These are phyloP conservation scores for Flaveria ramosissima DNA, from an alignment of 129 eudicot species.

Conservation along the genomic window DNA sequence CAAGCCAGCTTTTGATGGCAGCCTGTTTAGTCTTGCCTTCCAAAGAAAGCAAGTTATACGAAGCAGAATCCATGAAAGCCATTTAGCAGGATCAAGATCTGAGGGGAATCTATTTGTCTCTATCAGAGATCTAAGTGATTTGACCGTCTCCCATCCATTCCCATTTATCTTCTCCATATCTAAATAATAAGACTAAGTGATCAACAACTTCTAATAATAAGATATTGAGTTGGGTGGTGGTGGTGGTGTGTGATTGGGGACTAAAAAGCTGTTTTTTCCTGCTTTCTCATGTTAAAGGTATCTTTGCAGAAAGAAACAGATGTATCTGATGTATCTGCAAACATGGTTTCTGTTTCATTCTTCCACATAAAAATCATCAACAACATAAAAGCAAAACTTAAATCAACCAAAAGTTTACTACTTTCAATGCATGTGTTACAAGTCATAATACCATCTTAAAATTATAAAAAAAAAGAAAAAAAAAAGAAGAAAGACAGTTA, in stretches of 20 bases:
- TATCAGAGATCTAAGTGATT: no score
- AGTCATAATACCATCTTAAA: slow-evolving; percentile 11
- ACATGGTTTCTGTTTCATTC: slow-evolving; percentile 15
- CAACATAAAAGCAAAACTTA: neutral
- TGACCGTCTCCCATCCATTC: no score
- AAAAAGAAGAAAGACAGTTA: neutral
- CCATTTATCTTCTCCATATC: no score
- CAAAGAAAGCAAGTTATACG: no score
- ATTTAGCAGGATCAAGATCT: no score
- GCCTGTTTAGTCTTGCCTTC: no score
- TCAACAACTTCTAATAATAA: neutral
- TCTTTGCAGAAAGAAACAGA: slow-evolving; percentile 29
- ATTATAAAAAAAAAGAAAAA: neutral
- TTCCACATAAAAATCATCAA: slow-evolving; percentile 17
- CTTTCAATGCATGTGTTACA: slow-evolving; percentile 27
- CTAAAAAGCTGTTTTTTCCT: slow-evolving; percentile 17
- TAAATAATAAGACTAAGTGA: no score
- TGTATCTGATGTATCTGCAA: no score
- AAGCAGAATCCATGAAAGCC: no score
- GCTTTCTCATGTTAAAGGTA: slow-evolving; percentile 11
- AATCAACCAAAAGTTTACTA: neutral
- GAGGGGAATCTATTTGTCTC: no score
- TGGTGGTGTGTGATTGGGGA: slow-evolving; percentile 25
- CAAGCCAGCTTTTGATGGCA: no score
- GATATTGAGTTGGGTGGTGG: no score